phyloP scores from a whole-genome alignment of 441 rosid genomes.

The Biscutella laevigata region DNA sequence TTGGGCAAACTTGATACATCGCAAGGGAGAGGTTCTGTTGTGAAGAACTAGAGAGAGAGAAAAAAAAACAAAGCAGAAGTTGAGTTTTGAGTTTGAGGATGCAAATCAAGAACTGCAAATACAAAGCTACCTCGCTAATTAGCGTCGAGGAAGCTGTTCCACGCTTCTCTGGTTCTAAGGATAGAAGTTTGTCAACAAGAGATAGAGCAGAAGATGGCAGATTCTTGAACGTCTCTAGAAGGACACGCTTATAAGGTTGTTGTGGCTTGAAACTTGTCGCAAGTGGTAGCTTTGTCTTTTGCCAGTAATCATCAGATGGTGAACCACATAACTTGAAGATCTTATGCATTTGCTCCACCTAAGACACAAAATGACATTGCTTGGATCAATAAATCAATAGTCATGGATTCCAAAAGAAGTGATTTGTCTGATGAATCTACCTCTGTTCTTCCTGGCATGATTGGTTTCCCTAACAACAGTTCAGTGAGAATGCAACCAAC shows the following conservation, averaged over 20 bases:
- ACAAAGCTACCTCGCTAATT: slow-evolving; percentile 46
- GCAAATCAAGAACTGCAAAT: neutral
- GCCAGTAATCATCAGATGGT: slow-evolving; percentile 66
- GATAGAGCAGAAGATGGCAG: slow-evolving; percentile 53
- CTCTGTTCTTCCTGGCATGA: slow-evolving; percentile 99
- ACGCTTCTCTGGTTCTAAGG: slow-evolving; percentile 61
- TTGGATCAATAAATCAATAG: slow-evolving; percentile 4
- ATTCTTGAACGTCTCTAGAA: slow-evolving; percentile 47
- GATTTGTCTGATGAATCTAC: slow-evolving; percentile 18
- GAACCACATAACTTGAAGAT: slow-evolving; percentile 94
- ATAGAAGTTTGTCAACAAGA: slow-evolving; percentile 59
- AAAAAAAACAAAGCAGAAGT: neutral
- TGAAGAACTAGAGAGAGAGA: slow-evolving; percentile 49
- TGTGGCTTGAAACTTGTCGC: slow-evolving; percentile 81
- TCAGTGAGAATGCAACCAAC: slow-evolving; percentile 86
- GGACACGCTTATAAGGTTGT: slow-evolving; percentile 52
- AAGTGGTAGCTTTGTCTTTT: slow-evolving; percentile 47
- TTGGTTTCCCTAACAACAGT: slow-evolving; percentile 72
- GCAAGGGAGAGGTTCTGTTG: slow-evolving; percentile 45
- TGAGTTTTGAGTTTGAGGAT: neutral
- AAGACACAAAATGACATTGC: neutral
- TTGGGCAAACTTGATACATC: slow-evolving; percentile 59
- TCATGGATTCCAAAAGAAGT: neutral
- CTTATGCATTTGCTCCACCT: slow-evolving; percentile 97
- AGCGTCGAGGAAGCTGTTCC: slow-evolving; percentile 58